Evolutionary conservation across 2,329 filamentous ascomycete genomes (phyloP).

Genomic region (Coleophoma eucalyptorum): DNA sequence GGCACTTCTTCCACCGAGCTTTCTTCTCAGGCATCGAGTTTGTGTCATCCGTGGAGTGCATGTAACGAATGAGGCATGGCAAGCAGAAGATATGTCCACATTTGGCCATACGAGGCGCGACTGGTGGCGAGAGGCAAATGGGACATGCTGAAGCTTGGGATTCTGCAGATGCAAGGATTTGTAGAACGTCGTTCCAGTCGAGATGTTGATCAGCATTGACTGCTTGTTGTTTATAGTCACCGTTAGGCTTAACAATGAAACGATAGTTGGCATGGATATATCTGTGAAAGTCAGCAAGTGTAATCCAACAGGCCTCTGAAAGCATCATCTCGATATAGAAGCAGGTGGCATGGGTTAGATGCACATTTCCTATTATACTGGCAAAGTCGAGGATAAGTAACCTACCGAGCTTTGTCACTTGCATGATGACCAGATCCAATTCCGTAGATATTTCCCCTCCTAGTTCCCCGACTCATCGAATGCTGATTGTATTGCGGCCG

Average conservation of each 20-base stretch:
- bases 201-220: constrained; percentile 84
- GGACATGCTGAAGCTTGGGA: constrained; percentile 88
- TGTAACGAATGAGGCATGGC: constrained; percentile 89
- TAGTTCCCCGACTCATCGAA: constrained; percentile 43
- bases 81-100: constrained; percentile 98
- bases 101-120: constrained; percentile 92
- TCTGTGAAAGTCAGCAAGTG: constrained; percentile 35
- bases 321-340: too few species aligned
- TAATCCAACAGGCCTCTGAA: too few species aligned
- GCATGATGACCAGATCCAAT: constrained; percentile 86
- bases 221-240: constrained; percentile 75
- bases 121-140: constrained; percentile 89
- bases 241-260: constrained; percentile 84
- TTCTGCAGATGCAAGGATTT: constrained; percentile 85
- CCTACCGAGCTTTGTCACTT: constrained; percentile 82
- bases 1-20: constrained; percentile 87
- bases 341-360: too few species aligned
- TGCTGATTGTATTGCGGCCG: constrained; percentile 57
- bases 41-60: constrained; percentile 77
- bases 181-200: constrained; percentile 86
- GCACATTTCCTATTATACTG: too few species aligned
- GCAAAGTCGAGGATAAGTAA: not conserved
- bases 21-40: constrained; percentile 61
- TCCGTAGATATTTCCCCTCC: constrained; percentile 75
- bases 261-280: constrained; percentile 96